Base-by-base conservation (phyloP, 2,329 filamentous ascomycete species). In the Sporothrix brunneoviolacea region DNA sequence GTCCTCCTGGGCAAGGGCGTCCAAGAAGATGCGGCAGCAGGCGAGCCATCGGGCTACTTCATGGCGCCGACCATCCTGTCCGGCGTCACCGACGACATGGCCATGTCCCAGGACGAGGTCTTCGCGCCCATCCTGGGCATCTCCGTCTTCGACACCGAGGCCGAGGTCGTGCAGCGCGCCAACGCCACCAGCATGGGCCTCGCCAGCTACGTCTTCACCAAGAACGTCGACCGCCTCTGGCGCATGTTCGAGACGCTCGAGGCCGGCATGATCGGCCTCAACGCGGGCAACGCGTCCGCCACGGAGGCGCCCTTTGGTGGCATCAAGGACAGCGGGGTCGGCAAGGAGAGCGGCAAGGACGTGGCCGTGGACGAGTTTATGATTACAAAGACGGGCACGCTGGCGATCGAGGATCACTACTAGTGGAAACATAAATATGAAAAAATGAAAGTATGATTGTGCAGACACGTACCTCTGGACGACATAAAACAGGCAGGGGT, bases 171-270 rank as follows among this genome's bases (percentile, higher is more conserved):
- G 18, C 60, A 63, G 39, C 66, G 69, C 13, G 79, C 79, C 19
- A 83, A 82, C 60, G 68, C 79, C 57, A 77, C 75, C 0, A 75
- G 70, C 51, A 80, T 82, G 74, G 79, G 79, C 6, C 68, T 82
- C 35, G 75, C 77, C 3, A 79, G 54, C 49, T 56, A 56, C 37
- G 55, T 57, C 16, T 59, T 57, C 33, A 54, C 55, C 41, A 55
- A 57, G 66, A 76, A 81, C 57, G 66, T 79, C 9, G 75, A 80
- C 58, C 70, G 79, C 2, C 68, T 75, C 49, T 82, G 76, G 74
- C 68, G 79, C 36, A 60, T 82, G 56, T 71, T 80, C 51, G 78
- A 82, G 62, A 77, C 75, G 50, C 66, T 83, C 3, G 77, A 83
- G 60, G 77, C 78, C 4, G 79, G 70, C 47, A 67, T 71, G 65